These are phyloP conservation scores for Venustampulla echinocandica DNA, from an alignment of 495 filamentous ascomycete genomes.

Conservation along the genomic window DNA sequence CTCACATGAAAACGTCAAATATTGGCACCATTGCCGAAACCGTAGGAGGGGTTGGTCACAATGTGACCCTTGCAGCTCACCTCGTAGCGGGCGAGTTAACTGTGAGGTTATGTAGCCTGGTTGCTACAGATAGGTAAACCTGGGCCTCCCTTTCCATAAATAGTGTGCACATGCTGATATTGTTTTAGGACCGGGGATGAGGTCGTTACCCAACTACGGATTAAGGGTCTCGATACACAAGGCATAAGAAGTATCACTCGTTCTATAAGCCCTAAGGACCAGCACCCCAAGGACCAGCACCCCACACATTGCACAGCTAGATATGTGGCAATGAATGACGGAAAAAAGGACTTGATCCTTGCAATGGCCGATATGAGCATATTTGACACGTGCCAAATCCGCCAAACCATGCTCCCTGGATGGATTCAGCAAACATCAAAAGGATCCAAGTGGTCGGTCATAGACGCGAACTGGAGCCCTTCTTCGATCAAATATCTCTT, in stretches of 20 bases:
- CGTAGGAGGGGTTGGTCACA: constrained; percentile 90
- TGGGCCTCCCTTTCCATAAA: neutral
- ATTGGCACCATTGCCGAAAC: constrained; percentile 69
- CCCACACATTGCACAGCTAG: constrained; percentile 63
- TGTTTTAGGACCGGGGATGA: constrained; percentile 68
- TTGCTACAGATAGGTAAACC: constrained; percentile 60
- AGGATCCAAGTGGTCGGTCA: constrained; percentile 64
- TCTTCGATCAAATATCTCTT: constrained; percentile 55
- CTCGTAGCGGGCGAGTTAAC: constrained; percentile 31
- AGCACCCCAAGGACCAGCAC: constrained; percentile 27
- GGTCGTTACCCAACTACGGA: constrained; percentile 51
- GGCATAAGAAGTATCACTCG: constrained; percentile 47
- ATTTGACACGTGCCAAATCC: constrained; percentile 38
- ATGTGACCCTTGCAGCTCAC: constrained; percentile 75
- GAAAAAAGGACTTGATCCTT: constrained; percentile 66
- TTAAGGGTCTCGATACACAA: constrained; percentile 52
- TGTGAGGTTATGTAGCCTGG: constrained; percentile 62
- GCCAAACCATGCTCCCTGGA: too few relatives aligned
- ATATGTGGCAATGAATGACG: constrained; percentile 84
- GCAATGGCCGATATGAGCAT: constrained; percentile 96
- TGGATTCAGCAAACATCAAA: neutral
- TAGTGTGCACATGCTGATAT: too few relatives aligned
- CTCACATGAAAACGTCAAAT: constrained; percentile 75
- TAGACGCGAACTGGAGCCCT: constrained; percentile 77
- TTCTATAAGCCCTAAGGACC: constrained; percentile 10